Base-by-base conservation (phyloP, 2,329 filamentous ascomycete genomes). In the Botrytis sinoallii region DNA sequence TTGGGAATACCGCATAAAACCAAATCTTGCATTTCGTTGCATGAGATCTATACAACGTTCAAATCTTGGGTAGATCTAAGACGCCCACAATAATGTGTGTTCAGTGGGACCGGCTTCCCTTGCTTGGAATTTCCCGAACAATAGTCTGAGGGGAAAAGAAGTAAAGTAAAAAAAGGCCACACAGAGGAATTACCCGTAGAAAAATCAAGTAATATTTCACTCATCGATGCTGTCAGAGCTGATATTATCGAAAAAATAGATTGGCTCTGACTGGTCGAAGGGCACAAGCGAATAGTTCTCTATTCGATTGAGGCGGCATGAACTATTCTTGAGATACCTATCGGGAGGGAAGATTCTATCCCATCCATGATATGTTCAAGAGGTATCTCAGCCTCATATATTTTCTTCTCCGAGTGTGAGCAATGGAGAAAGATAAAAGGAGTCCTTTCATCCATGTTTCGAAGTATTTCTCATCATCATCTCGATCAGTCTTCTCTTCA, bases 381-480 rank as follows among this genome's bases (percentile, higher is more conserved):
- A 67, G 44, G 20, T 59, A 67, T 55, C 52, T 72, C 70, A 72
- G 70, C 61, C 70, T 67, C 70, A 40, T 46, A 40, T 46, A 22
- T 40, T 72, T 42, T 38, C 70, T 72, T 72, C 70, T 72, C 44
- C 70, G 48, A 55, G 35, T 29, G 35, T 57, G 65, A 72, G 48
- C 40, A 48, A 72, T 67, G 52, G 38, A 68, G 63, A 68, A 40
- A 40, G 70, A 72, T 72, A 72, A 68, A 72, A 72, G 70, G 63
- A 59, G 40, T 32, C 63, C 10, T 68, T 42, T 68, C 52, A 22
- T 68, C 70, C 63, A 72, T 67, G 63, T 72, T 38, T 67, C 52
- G 35, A 67, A 29, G 25, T 52, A 57, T 63, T 70, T 40, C 40
- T 44, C n/a, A 46, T 35, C 70, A 67, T 59, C 70, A 59, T 68